Base-by-base conservation (phyloP, 106 monocot genomes). In the Dactylorhiza incarnata region DNA sequence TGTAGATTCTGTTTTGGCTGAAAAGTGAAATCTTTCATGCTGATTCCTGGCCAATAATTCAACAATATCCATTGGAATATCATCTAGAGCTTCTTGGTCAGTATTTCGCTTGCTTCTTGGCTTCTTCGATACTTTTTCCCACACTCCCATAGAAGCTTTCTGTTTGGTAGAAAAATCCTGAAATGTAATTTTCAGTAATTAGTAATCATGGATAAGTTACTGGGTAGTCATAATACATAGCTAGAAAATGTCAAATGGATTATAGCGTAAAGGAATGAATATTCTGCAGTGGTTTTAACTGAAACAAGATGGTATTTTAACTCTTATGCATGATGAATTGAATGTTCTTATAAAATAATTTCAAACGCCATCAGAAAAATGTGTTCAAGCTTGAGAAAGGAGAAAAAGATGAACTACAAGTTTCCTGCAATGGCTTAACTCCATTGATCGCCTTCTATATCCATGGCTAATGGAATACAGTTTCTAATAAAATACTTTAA, bases 61-160 rank as follows among this genome's bases (percentile, higher is more conserved):
- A 48, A 96, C 88, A 78, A 96, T 91, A 73, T 93, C 95, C 88
- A 96, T 89, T 54, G 95, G 90, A 73, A 95, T 83, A 71, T 85
- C 95, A 81, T 93, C 87, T 25, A 73, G 24, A 73, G 65, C 48
- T 73, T 83, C 74, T 24, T 78, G 74, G 12, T 81, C 73, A 76
- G 43, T 25, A 44, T 15, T 65, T 23, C 13, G 74, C 44, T 26
- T 74, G 24, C 44, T 75, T 55, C 59, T 76, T 73, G 26, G 56
- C 29, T 81, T 79, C 72, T 51, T 86, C 74, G 58, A 75, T 25
- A 43, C 77, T 76, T 80, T 56, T 52, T 71, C 73, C 24, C 78
- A 48, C 23, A 8, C 48, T 66, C 72, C 68, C 14, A 45, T 23
- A 53, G 12, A 72, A 50, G 71, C 10, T 50, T 79, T 29, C 56